Evolutionary conservation across 768 basidiomycete species (phyloP), one percentile per base, ranked within the genome.

Genomic region (Lactarius psammicola): DNA sequence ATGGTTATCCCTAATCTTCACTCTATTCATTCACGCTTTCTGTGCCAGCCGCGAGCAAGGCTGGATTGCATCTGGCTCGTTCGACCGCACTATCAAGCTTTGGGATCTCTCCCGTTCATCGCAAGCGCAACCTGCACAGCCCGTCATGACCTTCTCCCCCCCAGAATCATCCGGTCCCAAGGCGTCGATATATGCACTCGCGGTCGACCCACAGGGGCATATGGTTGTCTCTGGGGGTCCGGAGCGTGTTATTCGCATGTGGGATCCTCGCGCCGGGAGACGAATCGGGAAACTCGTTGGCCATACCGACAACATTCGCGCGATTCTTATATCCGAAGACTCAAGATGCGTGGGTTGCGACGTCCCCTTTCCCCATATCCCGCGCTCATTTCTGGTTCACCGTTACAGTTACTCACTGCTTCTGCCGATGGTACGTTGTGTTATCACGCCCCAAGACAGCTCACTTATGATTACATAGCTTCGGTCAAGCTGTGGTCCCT

Each of bases 401-500:
- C 57, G 26, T 10, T 23, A 9, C 55, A 91, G 91, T 77, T 93
- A n/a, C 80, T 94, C 30, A 93, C 91, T 56, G 91, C 90, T 26
- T 93, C 92, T 56, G 88, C 92, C 7, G 92, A 94, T 72, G 88
- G 76, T 80, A 63, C 62, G 78, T 55, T 20, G 30, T n/a, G 23
- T 51, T 60, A 18, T 59, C 8, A 51, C 30, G 7, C 30, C 17
- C 9, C n/a, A 0, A 3, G 28, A 36, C 23, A 8, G 28, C 56
- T 57, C 61, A 61, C 65, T 72, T 33, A 72, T 69, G 64, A 57
- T 65, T 6, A 63, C 34, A 57, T 69, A 80, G 79, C 92, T 11
- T 94, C 93, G 3, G 85, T 94, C 75, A 98, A 96, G 74, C 84
- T 98, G 33, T 99, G 97, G 97, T 98, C 95, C 1, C 81, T 98